Evolutionary conservation across 2,329 filamentous ascomycete species (phyloP), one percentile per base, ranked within the genome.

Genomic region (Cladophialophora psammophila): DNA sequence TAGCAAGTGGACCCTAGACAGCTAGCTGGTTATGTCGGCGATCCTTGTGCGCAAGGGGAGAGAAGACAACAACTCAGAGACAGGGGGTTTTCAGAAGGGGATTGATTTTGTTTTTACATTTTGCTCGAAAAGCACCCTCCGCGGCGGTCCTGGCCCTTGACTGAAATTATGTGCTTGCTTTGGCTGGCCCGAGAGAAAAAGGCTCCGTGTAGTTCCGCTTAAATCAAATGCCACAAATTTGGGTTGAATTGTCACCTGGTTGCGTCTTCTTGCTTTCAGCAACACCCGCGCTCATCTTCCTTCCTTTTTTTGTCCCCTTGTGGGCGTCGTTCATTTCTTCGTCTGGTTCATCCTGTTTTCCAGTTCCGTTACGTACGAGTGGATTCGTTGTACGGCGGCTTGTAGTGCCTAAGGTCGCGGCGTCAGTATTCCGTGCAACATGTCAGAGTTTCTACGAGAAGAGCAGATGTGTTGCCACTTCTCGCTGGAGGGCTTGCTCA

Each of bases 331-430:
- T 63, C 55, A 71, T 66, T 71, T 71, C 56, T 69, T 66, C 40
- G 61, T 66, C 42, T 85, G 83, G 72, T 90, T 88, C 73, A 94
- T 85, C 82, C 91, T 93, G 75, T 91, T 87, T 82, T 98, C 94
- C 71, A 98, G 82, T 60, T 87, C 87, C 77, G 89, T 87, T 71
- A 97, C 89, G 78, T 97, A 96, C 70, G 87, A 87, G 81, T 93
- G 93, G 78, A 97, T 87, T 77, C 91, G 88, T 79, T 94, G 90
- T 65, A 96, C 94, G 57, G 93, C 92, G 58, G 89, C 86, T 86
- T 97, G 94, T 57, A 98, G 86, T 72, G 92, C 90, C 94, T 96
- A 72, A 72, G 55, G 54, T 58, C 68, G 34, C 13, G 20, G 56
- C 42, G 60, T 73, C 58, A 68, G 63, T 68, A 69, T 66, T 18